Evolutionary conservation across 345 rosid species (phyloP).

Genomic region (Gynandropsis gynandra): DNA sequence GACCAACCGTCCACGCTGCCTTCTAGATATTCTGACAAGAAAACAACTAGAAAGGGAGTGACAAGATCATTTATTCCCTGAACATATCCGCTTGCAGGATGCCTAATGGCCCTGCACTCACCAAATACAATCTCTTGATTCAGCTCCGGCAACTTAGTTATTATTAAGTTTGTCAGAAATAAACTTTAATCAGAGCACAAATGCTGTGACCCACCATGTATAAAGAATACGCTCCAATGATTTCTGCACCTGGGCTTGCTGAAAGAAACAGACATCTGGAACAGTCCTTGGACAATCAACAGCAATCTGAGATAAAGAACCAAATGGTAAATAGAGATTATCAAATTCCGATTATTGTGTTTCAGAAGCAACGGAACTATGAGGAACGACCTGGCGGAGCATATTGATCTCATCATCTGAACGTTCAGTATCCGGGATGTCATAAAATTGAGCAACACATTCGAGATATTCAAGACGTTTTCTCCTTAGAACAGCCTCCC

Average conservation of each 20-base stretch:
- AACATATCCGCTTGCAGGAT: slow-evolving; percentile 98
- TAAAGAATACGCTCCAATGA: slow-evolving; percentile 95
- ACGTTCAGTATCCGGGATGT: slow-evolving; percentile 92
- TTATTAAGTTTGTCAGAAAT: neutral
- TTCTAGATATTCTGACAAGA: slow-evolving; percentile 83
- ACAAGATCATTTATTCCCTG: slow-evolving; percentile 98
- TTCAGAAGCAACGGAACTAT: neutral
- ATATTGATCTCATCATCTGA: slow-evolving; percentile 93
- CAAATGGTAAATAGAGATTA: slow-evolving; percentile 14
- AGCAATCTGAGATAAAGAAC: slow-evolving; percentile 54
- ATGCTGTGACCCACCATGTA: slow-evolving; percentile 59
- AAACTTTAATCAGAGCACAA: slow-evolving; percentile 6
- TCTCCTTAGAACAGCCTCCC: slow-evolving; percentile 84
- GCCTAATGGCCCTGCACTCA: slow-evolving; percentile 88
- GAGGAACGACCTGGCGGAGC: slow-evolving; percentile 80
- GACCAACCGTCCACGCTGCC: slow-evolving; percentile 76
- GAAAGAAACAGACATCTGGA: slow-evolving; percentile 91
- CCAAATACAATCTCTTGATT: neutral
- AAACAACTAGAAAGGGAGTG: slow-evolving; percentile 91
- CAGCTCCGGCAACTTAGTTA: neutral
- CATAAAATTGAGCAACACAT: slow-evolving; percentile 89
- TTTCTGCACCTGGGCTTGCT: slow-evolving; percentile 89
- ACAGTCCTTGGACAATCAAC: slow-evolving; percentile 99
- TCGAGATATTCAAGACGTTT: slow-evolving; percentile 93
- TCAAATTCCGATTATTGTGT: neutral